These are phyloP conservation scores for Bothriochloa decipiens DNA, from an alignment of 176 grass and related monocot species.

Conservation along the genomic window DNA sequence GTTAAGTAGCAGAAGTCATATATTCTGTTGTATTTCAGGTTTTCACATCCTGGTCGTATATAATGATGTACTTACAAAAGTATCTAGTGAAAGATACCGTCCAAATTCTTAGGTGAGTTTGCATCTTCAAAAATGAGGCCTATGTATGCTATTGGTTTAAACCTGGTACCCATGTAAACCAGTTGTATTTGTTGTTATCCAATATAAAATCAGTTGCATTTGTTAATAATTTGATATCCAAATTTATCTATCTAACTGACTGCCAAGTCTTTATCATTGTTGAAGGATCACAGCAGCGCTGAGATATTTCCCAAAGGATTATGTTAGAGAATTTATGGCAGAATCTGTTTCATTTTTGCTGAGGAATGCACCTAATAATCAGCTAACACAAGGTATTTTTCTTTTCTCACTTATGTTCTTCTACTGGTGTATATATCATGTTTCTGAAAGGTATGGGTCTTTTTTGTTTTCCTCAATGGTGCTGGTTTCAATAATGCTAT, in stretches of 20 bases:
- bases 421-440: conserved; percentile 11
- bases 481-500: background rate
- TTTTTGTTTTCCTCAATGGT: background rate
- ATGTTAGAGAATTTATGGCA: conserved; percentile 92
- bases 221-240: conserved; percentile 1
- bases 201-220: background rate
- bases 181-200: conserved; percentile 24
- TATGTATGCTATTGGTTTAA: background rate
- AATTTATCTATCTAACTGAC: conserved; percentile 22
- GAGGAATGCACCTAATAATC: conserved; percentile 70
- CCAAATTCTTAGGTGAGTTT: conserved; percentile 79
- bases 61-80: conserved; percentile 97
- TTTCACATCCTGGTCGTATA: conserved; percentile 94
- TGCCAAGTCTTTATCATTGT: conserved; percentile 39
- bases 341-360: conserved; percentile 96
- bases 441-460: background rate
- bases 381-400: conserved; percentile 58
- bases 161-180: conserved; percentile 28
- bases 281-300: conserved; percentile 73
- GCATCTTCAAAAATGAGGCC: background rate
- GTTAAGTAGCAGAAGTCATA: conserved; percentile 39
- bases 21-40: conserved; percentile 59
- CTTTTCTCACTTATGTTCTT: conserved; percentile 36
- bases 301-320: conserved; percentile 75
- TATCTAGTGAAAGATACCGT: conserved; percentile 91